Conservation (phyloP, 139 green algal species). For the Edaphochlamys debaryana region DNA sequence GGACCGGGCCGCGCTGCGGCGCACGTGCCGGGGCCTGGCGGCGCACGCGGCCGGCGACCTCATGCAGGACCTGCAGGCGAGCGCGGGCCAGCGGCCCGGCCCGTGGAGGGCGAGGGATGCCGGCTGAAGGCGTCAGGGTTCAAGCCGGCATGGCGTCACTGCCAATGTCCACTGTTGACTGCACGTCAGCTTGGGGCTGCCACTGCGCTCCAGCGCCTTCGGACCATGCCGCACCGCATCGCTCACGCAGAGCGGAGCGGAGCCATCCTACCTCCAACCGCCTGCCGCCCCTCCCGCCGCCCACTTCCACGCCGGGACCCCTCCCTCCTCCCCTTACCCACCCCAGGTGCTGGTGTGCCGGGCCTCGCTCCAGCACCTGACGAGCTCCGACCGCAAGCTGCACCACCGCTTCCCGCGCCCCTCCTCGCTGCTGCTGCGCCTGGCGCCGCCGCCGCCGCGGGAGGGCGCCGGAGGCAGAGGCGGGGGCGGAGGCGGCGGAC, state of each 20-base stretch:
- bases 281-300: too few species aligned
- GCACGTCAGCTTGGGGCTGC: too few species aligned
- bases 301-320: too few species aligned
- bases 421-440: background rate
- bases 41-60: background rate
- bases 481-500: background rate
- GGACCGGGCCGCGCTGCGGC: background rate
- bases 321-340: too few species aligned
- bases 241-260: too few species aligned
- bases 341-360: constrained; percentile 23
- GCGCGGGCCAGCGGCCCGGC: background rate
- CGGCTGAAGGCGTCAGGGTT: too few species aligned
- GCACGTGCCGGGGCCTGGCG: background rate
- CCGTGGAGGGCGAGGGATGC: background rate
- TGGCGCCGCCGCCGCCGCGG: constrained; percentile 2
- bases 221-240: too few species aligned
- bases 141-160: too few species aligned
- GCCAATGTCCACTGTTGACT: too few species aligned
- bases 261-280: too few species aligned
- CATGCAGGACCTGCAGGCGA: constrained; percentile 8
- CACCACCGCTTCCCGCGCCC: constrained; percentile 14
- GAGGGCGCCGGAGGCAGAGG: background rate
- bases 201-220: too few species aligned
- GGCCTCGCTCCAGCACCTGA: constrained; percentile 2
- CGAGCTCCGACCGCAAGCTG: background rate